These are phyloP conservation scores for Colletotrichum sp. DNA, from an alignment of 2,329 filamentous ascomycete species.

Conservation along the genomic window DNA sequence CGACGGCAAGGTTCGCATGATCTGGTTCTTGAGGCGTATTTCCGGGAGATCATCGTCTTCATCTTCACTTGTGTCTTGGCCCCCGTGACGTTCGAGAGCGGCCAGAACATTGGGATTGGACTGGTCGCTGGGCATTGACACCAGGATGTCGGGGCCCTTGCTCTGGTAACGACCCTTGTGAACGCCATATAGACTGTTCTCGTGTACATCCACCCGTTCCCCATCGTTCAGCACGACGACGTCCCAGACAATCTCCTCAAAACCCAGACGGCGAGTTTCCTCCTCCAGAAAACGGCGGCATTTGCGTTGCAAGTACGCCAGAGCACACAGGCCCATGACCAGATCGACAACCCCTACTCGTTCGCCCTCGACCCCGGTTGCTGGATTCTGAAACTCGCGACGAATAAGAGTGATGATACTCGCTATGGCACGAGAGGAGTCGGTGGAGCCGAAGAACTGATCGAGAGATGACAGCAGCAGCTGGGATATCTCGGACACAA, in stretches of 20 bases:
- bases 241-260: slow-evolving; percentile 69
- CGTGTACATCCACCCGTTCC: slow-evolving; percentile 59
- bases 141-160: slow-evolving; percentile 21
- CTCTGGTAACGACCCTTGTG: slow-evolving; percentile 29
- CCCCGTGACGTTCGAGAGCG: slow-evolving; percentile 39
- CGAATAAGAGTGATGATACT: slow-evolving; percentile 70
- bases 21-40: slow-evolving; percentile 56
- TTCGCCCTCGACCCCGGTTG: slow-evolving; percentile 64
- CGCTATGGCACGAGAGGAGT: slow-evolving; percentile 70
- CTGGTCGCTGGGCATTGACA: slow-evolving; percentile 26
- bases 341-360: slow-evolving; percentile 66
- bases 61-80: slow-evolving; percentile 28
- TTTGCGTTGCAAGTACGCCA: slow-evolving; percentile 66
- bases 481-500: slow-evolving; percentile 62
- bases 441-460: slow-evolving; percentile 71
- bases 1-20: slow-evolving; percentile 57
- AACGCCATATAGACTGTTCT: slow-evolving; percentile 37
- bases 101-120: slow-evolving; percentile 33
- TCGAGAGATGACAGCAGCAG: slow-evolving; percentile 65
- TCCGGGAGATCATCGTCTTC: slow-evolving; percentile 51
- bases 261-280: slow-evolving; percentile 49
- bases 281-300: slow-evolving; percentile 58
- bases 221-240: slow-evolving; percentile 67
- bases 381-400: slow-evolving; percentile 68
- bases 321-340: slow-evolving; percentile 63